phyloP scores from a whole-genome alignment of 1,139 yeast species.

The Nakaseomyces delphensis region DNA sequence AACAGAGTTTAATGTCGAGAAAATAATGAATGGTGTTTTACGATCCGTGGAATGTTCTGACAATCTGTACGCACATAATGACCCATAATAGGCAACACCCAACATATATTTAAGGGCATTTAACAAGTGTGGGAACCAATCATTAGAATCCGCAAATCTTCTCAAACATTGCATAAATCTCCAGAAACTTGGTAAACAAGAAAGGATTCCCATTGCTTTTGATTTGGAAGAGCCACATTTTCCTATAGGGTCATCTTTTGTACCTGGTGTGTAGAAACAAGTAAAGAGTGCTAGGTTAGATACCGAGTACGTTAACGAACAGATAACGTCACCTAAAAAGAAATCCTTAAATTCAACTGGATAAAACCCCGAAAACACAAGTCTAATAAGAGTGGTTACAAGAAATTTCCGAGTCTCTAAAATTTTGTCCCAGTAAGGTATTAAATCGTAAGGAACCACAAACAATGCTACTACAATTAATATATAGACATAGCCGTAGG shows the following conservation, averaged over 20 bases:
- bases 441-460: constrained; percentile 41
- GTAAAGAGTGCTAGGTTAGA: constrained; percentile 80
- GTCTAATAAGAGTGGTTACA: constrained; percentile 59
- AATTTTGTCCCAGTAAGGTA: constrained; percentile 30
- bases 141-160: constrained; percentile 88
- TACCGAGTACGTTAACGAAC: constrained; percentile 80
- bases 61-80: constrained; percentile 67
- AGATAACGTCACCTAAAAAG: constrained; percentile 81
- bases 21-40: constrained; percentile 54
- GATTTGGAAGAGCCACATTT: constrained; percentile 75
- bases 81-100: constrained; percentile 58
- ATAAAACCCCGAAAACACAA: constrained; percentile 72
- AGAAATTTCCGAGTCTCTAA: constrained; percentile 50
- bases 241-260: constrained; percentile 27
- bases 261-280: constrained; percentile 57
- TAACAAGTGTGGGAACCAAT: constrained; percentile 95
- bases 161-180: constrained; percentile 84
- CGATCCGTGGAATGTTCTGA: constrained; percentile 35
- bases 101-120: constrained; percentile 71
- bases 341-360: constrained; percentile 95
- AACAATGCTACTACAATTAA: constrained; percentile 40
- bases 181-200: constrained; percentile 82
- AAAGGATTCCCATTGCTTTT: constrained; percentile 69
- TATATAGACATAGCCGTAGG: constrained; percentile 65
- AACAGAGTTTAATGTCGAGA: constrained; percentile 67